These are phyloP conservation scores for Lachnellula arida DNA, from an alignment of 2,329 filamentous ascomycete species.

Conservation along the genomic window DNA sequence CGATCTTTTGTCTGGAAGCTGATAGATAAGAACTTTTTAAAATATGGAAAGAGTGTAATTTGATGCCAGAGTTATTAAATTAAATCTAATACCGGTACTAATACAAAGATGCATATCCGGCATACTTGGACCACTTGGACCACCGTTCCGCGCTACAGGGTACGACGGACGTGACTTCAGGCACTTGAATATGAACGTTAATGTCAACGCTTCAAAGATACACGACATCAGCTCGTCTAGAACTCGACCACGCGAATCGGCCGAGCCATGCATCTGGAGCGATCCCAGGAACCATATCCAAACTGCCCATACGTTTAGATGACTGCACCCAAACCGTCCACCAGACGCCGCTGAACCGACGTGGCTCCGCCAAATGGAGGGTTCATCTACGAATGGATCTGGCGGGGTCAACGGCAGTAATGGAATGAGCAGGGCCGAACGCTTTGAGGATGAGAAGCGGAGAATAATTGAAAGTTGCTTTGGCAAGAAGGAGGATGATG, in stretches of 20 bases:
- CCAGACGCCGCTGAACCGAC: conserved; percentile 16
- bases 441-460: conserved; percentile 94
- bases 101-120: no score
- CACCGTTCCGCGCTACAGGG: background rate
- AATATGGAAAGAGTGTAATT: no score
- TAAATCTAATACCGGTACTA: no score
- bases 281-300: conserved; percentile 1
- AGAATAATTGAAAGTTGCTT: conserved; percentile 96
- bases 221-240: background rate
- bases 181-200: background rate
- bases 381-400: conserved; percentile 30
- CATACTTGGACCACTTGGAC: background rate
- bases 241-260: conserved; percentile 4
- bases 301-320: conserved; percentile 16
- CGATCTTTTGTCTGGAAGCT: no score
- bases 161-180: background rate
- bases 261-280: conserved; percentile 17
- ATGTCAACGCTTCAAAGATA: background rate
- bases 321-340: conserved; percentile 11
- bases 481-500: conserved; percentile 80
- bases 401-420: conserved; percentile 28
- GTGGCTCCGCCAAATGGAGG: conserved; percentile 34
- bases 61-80: no score
- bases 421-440: conserved; percentile 55
- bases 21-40: no score